Conservation (phyloP, 257 asterid genomes). For the Solanum appendiculatum region DNA sequence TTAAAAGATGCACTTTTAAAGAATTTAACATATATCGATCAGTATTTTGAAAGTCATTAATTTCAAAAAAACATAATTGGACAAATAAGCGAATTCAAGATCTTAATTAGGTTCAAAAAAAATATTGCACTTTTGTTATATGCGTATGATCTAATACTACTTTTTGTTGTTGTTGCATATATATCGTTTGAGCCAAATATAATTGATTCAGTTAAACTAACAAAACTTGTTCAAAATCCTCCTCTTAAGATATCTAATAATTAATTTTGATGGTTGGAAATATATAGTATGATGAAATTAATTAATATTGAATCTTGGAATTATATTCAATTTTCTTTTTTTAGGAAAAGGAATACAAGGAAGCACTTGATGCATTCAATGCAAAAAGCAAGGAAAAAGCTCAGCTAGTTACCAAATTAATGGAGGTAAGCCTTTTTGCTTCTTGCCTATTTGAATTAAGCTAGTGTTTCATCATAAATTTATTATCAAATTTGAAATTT, state of each 20-base stretch:
- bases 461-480: fast-evolving
- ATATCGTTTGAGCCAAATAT: background rate
- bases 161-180: background rate
- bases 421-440: conserved; percentile 42
- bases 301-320: background rate
- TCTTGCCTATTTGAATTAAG: background rate
- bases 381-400: conserved; percentile 78
- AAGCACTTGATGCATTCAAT: conserved; percentile 61
- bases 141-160: background rate
- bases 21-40: too few species aligned
- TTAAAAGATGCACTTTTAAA: background rate
- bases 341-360: conserved; percentile 88
- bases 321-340: background rate
- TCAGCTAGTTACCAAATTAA: conserved; percentile 58
- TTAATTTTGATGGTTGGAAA: background rate
- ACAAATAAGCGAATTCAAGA: background rate
- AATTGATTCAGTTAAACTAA: background rate
- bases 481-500: background rate
- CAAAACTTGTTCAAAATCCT: background rate
- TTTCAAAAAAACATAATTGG: too few species aligned
- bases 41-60: too few species aligned
- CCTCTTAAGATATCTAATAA: background rate
- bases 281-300: background rate
- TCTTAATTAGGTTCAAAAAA: background rate
- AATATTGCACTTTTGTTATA: background rate